Base-by-base conservation (phyloP, 2,329 filamentous ascomycete genomes). In the Clonostachys byssicola region DNA sequence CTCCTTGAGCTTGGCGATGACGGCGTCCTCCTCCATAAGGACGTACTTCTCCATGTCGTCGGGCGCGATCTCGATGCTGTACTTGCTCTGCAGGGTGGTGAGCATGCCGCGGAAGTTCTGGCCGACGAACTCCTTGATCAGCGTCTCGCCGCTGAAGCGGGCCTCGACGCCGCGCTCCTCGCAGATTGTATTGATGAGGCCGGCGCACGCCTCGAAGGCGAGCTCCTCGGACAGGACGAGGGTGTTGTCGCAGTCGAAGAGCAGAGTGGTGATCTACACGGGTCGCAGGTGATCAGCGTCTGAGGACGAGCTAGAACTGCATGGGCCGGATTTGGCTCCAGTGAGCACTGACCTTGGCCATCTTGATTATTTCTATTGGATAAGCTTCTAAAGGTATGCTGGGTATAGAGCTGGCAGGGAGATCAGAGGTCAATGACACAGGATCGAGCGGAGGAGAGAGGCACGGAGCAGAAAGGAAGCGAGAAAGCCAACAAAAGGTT, bases 51-150 rank as follows among this genome's bases (percentile, higher is more conserved):
- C 84, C 49, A 91, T 69, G 61, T 95, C 88, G 3, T 81, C 82
- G 17, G 76, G 66, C 23, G 68, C 58, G 69, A 96, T 80, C 46
- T 77, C 70, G 69, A 95, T 92, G 67, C 77, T 75, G 75, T 89
- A 84, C 67, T 88, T 86, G 66, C 82, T 72, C 68, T 91, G 84
- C 51, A 96, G 81, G 51, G 81, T 83, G 49, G 74, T 68, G 71
- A 95, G 85, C 89, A 95, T 95, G 69, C 89, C 89, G 56, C 90
- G 89, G 80, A 95, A 96, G 79, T 95, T 95, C 67, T 94, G 87
- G 59, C 92, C 91, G 57, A 96, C 89, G 60, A 95, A 96, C 71
- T 95, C 88, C 57, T 77, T 74, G 71, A 95, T 88, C 53, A 96
- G 84, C 50, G 83, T 77, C 43, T 85, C 80, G 60, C 87, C 87